These are phyloP conservation scores for Stereum hirsutum DNA, from an alignment of 1,284 basidiomycete species.

Conservation along the genomic window DNA sequence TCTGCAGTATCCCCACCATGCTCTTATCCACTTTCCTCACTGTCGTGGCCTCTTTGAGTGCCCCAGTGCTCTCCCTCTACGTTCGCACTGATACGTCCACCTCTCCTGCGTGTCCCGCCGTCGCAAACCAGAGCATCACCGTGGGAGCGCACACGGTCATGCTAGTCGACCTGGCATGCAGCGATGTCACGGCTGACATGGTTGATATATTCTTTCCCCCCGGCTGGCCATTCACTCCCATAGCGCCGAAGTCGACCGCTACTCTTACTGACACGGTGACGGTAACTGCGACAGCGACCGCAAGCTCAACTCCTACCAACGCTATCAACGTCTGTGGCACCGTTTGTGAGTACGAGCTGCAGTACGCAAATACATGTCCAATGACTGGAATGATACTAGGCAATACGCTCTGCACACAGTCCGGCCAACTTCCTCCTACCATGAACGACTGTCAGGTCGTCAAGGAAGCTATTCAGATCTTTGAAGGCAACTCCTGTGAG, in stretches of 20 bases:
- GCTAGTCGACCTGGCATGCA: too few relatives aligned
- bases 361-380: background rate
- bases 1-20: too few relatives aligned
- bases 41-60: too few relatives aligned
- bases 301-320: background rate
- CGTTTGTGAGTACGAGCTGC: slow-evolving; percentile 12
- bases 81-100: too few relatives aligned
- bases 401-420: slow-evolving; percentile 12
- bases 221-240: too few relatives aligned
- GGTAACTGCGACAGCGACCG: background rate
- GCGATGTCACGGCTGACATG: too few relatives aligned
- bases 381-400: slow-evolving; percentile 4
- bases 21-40: too few relatives aligned
- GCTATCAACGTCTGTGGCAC: slow-evolving; percentile 15
- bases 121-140: background rate
- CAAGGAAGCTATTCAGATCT: slow-evolving; percentile 17
- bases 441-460: slow-evolving; percentile 18
- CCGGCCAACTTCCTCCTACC: slow-evolving; percentile 16
- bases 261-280: background rate
- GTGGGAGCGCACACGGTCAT: background rate
- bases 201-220: too few relatives aligned
- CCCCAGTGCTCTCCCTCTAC: too few relatives aligned
- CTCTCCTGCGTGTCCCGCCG: background rate
- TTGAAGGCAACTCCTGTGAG: slow-evolving; percentile 13
- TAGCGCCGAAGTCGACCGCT: too few relatives aligned